Conservation (phyloP, 352 stramenopile species). For the Phytopythium ostracodes region DNA sequence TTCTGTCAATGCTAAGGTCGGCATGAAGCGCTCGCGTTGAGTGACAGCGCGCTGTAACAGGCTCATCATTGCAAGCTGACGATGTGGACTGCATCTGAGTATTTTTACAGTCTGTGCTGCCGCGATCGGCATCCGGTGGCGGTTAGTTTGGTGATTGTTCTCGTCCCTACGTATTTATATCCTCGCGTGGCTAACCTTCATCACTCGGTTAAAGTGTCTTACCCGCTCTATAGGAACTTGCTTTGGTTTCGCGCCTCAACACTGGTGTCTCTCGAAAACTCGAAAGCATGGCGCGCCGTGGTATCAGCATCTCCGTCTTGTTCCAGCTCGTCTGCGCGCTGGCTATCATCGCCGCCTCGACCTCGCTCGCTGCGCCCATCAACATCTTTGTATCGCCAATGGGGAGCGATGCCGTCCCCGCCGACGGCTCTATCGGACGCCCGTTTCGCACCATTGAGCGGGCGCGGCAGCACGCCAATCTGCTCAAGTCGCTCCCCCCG, state of each 20-base stretch:
- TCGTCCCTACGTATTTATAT: too few relatives aligned
- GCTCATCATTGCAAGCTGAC: neutral
- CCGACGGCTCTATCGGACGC: constrained; percentile 35
- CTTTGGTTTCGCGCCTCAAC: too few relatives aligned
- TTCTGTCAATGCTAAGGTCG: too few relatives aligned
- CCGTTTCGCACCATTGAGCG: constrained; percentile 54
- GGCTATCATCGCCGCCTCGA: neutral
- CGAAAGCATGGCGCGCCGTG: neutral
- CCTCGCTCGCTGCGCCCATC: constrained; percentile 14
- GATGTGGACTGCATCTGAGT: too few relatives aligned
- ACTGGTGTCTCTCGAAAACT: too few relatives aligned
- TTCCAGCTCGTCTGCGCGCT: neutral
- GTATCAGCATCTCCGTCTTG: neutral
- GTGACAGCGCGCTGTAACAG: neutral
- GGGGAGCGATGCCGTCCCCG: constrained; percentile 36
- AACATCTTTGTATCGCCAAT: constrained; percentile 48
- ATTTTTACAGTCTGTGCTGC: neutral
- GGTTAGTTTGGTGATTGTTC: neutral
- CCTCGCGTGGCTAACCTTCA: too few relatives aligned
- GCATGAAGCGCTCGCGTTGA: neutral
- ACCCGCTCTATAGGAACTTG: too few relatives aligned
- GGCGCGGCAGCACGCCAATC: constrained; percentile 34
- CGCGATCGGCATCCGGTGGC: neutral
- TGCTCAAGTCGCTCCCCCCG: constrained; percentile 15
- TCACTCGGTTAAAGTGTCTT: too few relatives aligned